These are phyloP conservation scores for Hyphodiscus sp. DNA, from an alignment of 2,329 filamentous ascomycete genomes.

Conservation along the genomic window DNA sequence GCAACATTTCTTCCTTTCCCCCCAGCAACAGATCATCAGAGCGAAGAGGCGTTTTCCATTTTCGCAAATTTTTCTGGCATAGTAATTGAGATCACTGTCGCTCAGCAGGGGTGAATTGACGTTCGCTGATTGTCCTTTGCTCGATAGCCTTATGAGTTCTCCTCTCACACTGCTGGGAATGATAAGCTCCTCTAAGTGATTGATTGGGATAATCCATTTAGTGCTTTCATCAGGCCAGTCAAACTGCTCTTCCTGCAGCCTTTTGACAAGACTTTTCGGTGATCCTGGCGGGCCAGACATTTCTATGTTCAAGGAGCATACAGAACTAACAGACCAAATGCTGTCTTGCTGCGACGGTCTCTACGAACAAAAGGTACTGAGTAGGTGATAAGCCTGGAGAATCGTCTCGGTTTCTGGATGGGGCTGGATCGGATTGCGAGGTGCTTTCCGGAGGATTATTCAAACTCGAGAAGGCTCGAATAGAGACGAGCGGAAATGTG, in stretches of 20 bases:
- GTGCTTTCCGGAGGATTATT: too few species aligned
- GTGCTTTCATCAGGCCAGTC: not conserved
- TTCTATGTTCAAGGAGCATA: not conserved
- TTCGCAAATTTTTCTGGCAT: not conserved
- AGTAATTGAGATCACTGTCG: not conserved
- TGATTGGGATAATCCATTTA: not conserved
- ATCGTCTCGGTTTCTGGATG: too few species aligned
- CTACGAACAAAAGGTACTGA: too few species aligned
- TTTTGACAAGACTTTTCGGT: not conserved
- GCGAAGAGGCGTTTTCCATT: not conserved
- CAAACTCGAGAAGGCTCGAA: too few species aligned
- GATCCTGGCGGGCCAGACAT: not conserved
- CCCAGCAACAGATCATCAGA: not conserved
- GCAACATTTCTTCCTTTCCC: not conserved
- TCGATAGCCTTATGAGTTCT: not conserved
- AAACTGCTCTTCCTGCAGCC: not conserved
- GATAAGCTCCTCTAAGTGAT: not conserved
- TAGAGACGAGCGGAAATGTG: too few species aligned
- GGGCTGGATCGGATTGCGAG: too few species aligned
- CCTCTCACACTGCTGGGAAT: not conserved
- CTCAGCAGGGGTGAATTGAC: not conserved
- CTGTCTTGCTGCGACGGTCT: not conserved
- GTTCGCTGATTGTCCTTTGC: not conserved
- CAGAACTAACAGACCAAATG: not conserved
- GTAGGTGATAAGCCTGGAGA: too few species aligned